A percentile compares a stretch with the other conserved stretches of the same genome.
These are phyloP conservation scores for Aspergillus awamori DNA, from an alignment of 2,329 filamentous ascomycete species.

Conservation along the genomic window DNA sequence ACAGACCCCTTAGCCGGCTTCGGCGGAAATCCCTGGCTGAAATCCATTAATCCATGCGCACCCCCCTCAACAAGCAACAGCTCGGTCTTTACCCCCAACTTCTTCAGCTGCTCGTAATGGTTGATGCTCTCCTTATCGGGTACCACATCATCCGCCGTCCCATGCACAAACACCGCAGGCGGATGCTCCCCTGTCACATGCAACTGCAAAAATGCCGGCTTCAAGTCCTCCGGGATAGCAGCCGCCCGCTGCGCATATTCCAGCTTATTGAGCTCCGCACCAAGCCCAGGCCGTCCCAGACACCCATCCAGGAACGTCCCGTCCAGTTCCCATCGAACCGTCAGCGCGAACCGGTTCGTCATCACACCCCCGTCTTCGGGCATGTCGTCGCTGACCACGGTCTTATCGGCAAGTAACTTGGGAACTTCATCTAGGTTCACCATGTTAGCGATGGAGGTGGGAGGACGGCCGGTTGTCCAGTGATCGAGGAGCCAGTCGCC, in stretches of 20 bases:
- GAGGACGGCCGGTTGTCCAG: constrained; percentile 22
- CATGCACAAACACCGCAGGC: constrained; percentile 27
- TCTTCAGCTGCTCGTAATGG: constrained; percentile 21
- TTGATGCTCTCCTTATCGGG: constrained; percentile 20
- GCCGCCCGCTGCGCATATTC: constrained; percentile 14
- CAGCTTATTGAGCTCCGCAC: constrained; percentile 14
- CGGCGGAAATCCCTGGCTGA: constrained; percentile 7
- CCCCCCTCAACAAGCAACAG: constrained; percentile 21
- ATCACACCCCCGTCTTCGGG: background rate
- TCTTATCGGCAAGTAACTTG: constrained; percentile 18
- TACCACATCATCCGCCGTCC: constrained; percentile 27
- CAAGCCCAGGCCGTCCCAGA: constrained; percentile 19
- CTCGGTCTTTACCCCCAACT: constrained; percentile 19
- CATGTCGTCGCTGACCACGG: constrained; percentile 25
- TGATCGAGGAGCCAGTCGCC: constrained; percentile 26
- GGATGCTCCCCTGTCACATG: constrained; percentile 22
- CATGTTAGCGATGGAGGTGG: constrained; percentile 22
- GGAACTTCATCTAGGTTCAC: constrained; percentile 18
- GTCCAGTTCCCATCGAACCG: constrained; percentile 24
- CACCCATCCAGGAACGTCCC: constrained; percentile 26
- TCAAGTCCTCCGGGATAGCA: constrained; percentile 18
- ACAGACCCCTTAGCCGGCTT: constrained; percentile 3
- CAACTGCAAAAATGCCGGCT: constrained; percentile 19
- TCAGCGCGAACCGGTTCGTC: constrained; percentile 23
- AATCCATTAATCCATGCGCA: constrained; percentile 21